A percentile compares a stretch with the other conserved stretches of the same genome.
Conservation (phyloP, 2,329 filamentous ascomycete species). For the Daldinia sp. region DNA sequence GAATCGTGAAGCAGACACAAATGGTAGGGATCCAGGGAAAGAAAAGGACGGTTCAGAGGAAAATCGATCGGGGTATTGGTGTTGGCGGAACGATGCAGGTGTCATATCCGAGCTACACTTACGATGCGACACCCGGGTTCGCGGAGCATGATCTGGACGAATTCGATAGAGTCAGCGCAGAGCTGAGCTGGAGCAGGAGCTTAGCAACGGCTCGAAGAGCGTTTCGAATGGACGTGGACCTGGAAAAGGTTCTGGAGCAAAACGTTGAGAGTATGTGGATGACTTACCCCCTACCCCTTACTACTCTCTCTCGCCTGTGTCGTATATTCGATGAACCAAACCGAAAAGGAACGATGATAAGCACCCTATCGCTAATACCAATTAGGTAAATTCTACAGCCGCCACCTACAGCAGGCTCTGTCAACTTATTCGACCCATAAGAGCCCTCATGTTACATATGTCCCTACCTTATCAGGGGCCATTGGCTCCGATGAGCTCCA, state of each 20-base stretch:
- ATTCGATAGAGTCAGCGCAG: conserved; percentile 69
- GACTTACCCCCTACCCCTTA: not conserved
- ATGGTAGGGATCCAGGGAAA: conserved; percentile 57
- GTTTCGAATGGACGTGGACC: conserved; percentile 69
- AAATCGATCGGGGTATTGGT: conserved; percentile 50
- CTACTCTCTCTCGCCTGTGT: not conserved
- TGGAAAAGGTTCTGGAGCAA: conserved; percentile 71
- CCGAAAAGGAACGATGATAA: not conserved
- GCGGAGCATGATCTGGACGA: conserved; percentile 75
- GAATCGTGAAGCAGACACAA: conserved; percentile 53
- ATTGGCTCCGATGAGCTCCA: conserved; percentile 66
- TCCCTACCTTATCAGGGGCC: conserved; percentile 71
- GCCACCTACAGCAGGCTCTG: conserved; percentile 68
- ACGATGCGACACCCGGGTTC: conserved; percentile 68
- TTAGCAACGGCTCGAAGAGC: conserved; percentile 66
- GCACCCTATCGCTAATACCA: not conserved
- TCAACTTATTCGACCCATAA: conserved; percentile 66
- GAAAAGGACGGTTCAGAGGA: conserved; percentile 47
- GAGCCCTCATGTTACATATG: conserved; percentile 73
- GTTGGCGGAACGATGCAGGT: conserved; percentile 49
- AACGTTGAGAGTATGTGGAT: conserved; percentile 64
- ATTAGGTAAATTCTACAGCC: conserved; percentile 63
- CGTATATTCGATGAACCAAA: not conserved
- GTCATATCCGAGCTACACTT: conserved; percentile 53
- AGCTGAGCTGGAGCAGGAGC: conserved; percentile 74